Conservation (phyloP, 1,139 yeast genomes). For the Saccharomycopsis hybrid region DNA sequence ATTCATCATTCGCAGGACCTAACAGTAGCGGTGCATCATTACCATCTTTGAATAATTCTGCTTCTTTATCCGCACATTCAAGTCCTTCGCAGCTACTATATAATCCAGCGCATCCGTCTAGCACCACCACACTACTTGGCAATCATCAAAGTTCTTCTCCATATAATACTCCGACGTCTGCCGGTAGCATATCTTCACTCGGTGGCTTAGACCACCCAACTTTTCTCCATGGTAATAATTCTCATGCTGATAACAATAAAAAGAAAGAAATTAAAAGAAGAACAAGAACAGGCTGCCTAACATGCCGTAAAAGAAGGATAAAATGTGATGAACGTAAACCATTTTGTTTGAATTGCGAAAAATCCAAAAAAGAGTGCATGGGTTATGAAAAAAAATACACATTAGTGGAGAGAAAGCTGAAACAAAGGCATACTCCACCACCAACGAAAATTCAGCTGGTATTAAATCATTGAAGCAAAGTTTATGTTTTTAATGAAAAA, state of each 20-base stretch:
- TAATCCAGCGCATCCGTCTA: no score
- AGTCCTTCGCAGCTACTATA: no score
- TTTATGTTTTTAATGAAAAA: background rate
- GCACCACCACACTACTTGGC: no score
- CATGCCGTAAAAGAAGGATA: constrained; percentile 66
- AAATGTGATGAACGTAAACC: constrained; percentile 76
- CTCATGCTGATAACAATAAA: background rate
- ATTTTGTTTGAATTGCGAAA: constrained; percentile 64
- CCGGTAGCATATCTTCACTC: no score
- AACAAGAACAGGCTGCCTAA: constrained; percentile 70
- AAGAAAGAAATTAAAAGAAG: constrained; percentile 30
- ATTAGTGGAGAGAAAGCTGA: background rate
- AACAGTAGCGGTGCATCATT: no score
- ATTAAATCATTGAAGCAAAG: background rate
- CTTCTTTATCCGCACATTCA: no score
- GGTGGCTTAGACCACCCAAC: no score
- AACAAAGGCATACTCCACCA: background rate
- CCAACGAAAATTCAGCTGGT: background rate
- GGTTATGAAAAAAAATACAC: constrained; percentile 15
- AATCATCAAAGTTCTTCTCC: no score
- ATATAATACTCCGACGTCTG: no score
- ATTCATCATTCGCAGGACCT: no score
- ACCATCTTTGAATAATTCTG: no score
- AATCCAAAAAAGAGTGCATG: constrained; percentile 57
- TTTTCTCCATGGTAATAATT: no score